Evolutionary conservation across 106 monocot genomes (phyloP).

Genomic region (Narthecium ossifragum): DNA sequence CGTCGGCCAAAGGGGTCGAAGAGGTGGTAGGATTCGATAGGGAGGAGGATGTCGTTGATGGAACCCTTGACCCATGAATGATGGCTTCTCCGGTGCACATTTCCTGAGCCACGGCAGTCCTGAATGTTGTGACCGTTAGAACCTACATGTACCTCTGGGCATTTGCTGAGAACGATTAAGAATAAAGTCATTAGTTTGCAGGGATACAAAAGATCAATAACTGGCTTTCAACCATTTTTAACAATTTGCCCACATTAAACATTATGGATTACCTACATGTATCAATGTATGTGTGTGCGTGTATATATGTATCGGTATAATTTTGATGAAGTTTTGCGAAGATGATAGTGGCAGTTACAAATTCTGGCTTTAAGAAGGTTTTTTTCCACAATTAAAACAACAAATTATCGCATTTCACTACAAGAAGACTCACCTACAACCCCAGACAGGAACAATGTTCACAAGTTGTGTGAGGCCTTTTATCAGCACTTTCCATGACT

Average conservation of each 20-base stretch:
- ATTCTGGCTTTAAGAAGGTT: too few relatives aligned
- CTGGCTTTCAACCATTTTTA: too few relatives aligned
- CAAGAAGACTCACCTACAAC: conserved; percentile 82
- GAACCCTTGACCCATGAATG: conserved; percentile 84
- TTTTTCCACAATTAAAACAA: too few relatives aligned
- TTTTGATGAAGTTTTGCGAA: too few relatives aligned
- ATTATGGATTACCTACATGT: too few relatives aligned
- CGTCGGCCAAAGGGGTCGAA: conserved; percentile 79
- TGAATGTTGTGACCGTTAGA: conserved; percentile 62
- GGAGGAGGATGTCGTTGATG: conserved; percentile 65
- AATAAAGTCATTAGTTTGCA: background rate
- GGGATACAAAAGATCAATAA: too few relatives aligned
- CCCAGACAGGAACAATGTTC: conserved; percentile 69
- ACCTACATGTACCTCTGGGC: conserved; percentile 82
- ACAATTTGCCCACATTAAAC: too few relatives aligned
- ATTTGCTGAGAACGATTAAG: conserved; percentile 38
- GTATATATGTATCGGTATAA: too few relatives aligned
- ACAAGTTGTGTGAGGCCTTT: conserved; percentile 83
- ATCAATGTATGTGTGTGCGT: background rate
- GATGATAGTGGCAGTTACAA: too few relatives aligned
- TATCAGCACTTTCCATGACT: conserved; percentile 83
- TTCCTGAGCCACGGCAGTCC: conserved; percentile 67
- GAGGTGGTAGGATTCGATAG: conserved; percentile 82
- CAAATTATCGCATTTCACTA: too few relatives aligned
- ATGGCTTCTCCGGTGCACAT: conserved; percentile 44